Evolutionary conservation across 2,329 filamentous ascomycete species (phyloP), one percentile per base, ranked within the genome.

Genomic region (Fusarium tuaranense): DNA sequence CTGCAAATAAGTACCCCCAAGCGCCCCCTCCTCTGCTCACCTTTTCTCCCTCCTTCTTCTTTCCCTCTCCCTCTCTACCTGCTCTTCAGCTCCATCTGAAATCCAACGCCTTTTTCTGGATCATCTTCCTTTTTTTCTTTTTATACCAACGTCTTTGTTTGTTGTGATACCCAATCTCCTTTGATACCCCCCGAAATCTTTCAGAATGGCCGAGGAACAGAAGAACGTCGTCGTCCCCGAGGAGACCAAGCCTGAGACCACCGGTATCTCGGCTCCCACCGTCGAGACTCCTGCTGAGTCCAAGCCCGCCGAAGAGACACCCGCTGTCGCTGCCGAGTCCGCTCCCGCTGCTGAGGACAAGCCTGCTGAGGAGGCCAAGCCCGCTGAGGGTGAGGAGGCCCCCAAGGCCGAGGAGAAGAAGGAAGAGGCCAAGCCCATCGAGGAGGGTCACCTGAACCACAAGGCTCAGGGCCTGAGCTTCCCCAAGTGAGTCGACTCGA

Each of bases 401-500:
- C 81, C 79, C 38, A 84, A 85, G 46, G 78, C 82, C 18, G 84
- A 86, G 81, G 81, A 84, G 38, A 82, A 82, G 79, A 85, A 86
- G 78, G 84, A 87, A 75, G 89, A 90, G 73, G 89, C 90, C 63
- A 92, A 92, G 86, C 93, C 94, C 72, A 88, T 96, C 72, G 92
- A 93, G 83, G 95, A 97, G 85, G 96, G 95, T 73, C 87, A 91
- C 78, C 90, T 98, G 64, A 93, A 94, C 84, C 94, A 97, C 92
- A 98, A 98, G 91, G 93, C 91, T 68, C 92, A 94, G 70, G 94
- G 94, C 82, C 89, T 95, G 75, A 89, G 88, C 85, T 92, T 90
- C 83, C 92, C 96, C 87, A 98, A 97, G 95, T 98, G 90, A 88
- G 94, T 67, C 20, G 4, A 98, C 97, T 95, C 98, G 90, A 88